These are phyloP conservation scores for Euphorbia schlechtendalii DNA, from an alignment of 441 rosid species.

Conservation along the genomic window DNA sequence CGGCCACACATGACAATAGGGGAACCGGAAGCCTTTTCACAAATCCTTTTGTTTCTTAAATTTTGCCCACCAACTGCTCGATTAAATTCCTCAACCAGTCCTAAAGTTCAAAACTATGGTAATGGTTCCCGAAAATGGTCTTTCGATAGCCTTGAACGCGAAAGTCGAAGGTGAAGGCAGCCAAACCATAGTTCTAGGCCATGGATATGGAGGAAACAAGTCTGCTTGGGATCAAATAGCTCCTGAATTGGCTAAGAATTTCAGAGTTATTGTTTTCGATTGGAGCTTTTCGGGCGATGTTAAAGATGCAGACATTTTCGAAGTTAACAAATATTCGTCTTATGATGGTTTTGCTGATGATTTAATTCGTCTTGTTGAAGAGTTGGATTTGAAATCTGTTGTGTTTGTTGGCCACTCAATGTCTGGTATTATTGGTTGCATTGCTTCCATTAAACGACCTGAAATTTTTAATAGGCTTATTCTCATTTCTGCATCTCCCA, in stretches of 20 bases:
- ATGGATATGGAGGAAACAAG: slow-evolving; percentile 77
- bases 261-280: slow-evolving; percentile 55
- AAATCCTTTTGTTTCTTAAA: no score
- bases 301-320: slow-evolving; percentile 43
- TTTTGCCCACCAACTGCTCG: no score
- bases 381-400: slow-evolving; percentile 37
- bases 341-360: slow-evolving; percentile 53
- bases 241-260: slow-evolving; percentile 40
- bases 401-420: slow-evolving; percentile 79
- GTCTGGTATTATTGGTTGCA: slow-evolving; percentile 82
- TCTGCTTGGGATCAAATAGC: slow-evolving; percentile 63
- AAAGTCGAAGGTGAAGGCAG: slow-evolving; percentile 44
- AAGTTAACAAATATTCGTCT: slow-evolving; percentile 51
- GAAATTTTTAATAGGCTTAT: slow-evolving; percentile 53
- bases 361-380: slow-evolving; percentile 57
- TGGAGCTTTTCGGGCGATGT: slow-evolving; percentile 71
- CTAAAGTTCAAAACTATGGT: slow-evolving; percentile 24
- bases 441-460: slow-evolving; percentile 69
- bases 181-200: slow-evolving; percentile 51
- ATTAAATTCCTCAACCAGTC: no score
- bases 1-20: slow-evolving; percentile 8
- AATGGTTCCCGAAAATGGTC: slow-evolving; percentile 26
- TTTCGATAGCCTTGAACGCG: slow-evolving; percentile 57
- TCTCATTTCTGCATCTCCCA: slow-evolving; percentile 66
- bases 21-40: not conserved